A percentile compares a stretch with the other conserved stretches of the same genome.
Evolutionary conservation across 306 rosid genomes (phyloP).

Genomic region (Cicer yamashitae): DNA sequence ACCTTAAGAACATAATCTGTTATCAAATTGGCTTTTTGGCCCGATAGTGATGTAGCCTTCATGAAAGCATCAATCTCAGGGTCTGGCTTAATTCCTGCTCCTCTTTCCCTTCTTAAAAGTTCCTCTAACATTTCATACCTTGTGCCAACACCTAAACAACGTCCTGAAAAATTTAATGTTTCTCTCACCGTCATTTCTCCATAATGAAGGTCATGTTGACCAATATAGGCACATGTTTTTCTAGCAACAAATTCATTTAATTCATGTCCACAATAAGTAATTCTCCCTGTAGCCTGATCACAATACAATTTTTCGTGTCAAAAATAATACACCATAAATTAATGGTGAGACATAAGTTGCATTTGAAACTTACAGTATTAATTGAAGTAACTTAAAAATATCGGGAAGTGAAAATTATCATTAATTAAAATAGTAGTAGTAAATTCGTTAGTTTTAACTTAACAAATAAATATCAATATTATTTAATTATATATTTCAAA

Average conservation of each 20-base stretch:
- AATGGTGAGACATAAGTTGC: too few species aligned
- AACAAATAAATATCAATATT: too few species aligned
- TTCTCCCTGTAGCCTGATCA: constrained; percentile 64
- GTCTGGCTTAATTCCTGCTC: constrained; percentile 72
- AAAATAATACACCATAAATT: background rate
- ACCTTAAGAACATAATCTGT: constrained; percentile 70
- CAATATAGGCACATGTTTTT: constrained; percentile 54
- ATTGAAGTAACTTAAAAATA: too few species aligned
- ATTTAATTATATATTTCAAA: too few species aligned
- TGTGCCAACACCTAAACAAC: constrained; percentile 78
- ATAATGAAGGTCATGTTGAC: constrained; percentile 59
- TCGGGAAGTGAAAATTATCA: too few species aligned
- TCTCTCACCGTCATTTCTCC: constrained; percentile 87
- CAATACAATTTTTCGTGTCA: background rate
- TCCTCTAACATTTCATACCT: constrained; percentile 71
- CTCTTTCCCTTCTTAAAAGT: constrained; percentile 66
- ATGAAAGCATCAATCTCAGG: constrained; percentile 75
- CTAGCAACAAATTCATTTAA: constrained; percentile 64
- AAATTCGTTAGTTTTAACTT: too few species aligned
- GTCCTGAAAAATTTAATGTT: constrained; percentile 71
- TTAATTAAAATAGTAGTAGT: too few species aligned
- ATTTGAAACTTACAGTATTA: too few species aligned
- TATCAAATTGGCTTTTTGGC: constrained; percentile 65
- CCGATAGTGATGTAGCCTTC: constrained; percentile 70
- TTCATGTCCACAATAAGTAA: constrained; percentile 83